Conservation (phyloP, 768 basidiomycete genomes). For the Suillus subaureus region DNA sequence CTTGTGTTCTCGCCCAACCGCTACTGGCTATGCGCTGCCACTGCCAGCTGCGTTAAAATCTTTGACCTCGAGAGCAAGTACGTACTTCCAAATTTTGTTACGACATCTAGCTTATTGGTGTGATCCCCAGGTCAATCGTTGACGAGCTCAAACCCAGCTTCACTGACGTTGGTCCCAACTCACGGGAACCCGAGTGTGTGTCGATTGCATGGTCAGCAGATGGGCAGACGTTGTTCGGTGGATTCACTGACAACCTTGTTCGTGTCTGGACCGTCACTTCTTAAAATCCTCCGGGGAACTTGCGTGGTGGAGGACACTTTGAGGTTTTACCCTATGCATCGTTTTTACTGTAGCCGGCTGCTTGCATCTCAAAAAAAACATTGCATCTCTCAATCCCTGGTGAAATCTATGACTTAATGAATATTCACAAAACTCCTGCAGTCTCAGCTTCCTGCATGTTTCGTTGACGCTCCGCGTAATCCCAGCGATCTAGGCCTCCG, state of each 20-base stretch:
- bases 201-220: too few species aligned
- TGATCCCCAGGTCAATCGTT: conserved; percentile 66
- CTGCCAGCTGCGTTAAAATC: too few species aligned
- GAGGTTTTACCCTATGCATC: conserved; percentile 21
- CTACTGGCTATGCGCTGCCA: too few species aligned
- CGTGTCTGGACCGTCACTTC: conserved; percentile 87
- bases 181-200: too few species aligned
- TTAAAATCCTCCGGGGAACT: conserved; percentile 34
- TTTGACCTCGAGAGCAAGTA: too few species aligned
- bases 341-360: conserved; percentile 27
- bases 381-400: conserved; percentile 16
- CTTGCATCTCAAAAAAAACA: conserved; percentile 24
- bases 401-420: conserved; percentile 1
- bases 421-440: not conserved
- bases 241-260: conserved; percentile 82
- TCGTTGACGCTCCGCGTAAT: conserved; percentile 59
- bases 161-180: too few species aligned
- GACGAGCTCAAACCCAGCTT: conserved; percentile 28
- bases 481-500: conserved; percentile 76
- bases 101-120: too few species aligned
- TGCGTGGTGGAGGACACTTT: conserved; percentile 17
- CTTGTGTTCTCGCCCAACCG: conserved; percentile 53
- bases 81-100: too few species aligned
- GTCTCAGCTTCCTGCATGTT: conserved; percentile 61
- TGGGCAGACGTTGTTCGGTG: too few species aligned